phyloP scores from a whole-genome alignment of 371 early-diverging fungal genomes.

The Mucor piriformis region DNA sequence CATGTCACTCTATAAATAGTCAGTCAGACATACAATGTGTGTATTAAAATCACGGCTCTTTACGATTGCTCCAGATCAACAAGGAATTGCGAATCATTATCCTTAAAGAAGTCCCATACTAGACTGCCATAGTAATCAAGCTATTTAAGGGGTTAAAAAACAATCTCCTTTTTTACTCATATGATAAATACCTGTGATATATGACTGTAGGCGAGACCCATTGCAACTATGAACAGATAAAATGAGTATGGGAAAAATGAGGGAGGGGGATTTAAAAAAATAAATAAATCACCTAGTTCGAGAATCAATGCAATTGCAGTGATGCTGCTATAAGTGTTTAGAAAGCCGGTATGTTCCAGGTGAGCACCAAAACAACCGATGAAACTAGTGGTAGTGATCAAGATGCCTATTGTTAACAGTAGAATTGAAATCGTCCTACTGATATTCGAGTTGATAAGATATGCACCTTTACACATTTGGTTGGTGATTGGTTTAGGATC shows the following conservation, averaged over 20 bases:
- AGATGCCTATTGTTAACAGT: slow-evolving; percentile 27
- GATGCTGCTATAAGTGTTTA: slow-evolving; percentile 37
- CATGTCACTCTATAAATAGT: slow-evolving; percentile 22
- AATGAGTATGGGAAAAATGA: no score
- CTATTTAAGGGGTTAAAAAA: no score
- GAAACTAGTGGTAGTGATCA: slow-evolving; percentile 31
- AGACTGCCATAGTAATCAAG: slow-evolving; percentile 32
- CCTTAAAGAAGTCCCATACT: slow-evolving; percentile 35
- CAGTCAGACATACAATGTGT: no score
- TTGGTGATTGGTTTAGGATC: not conserved
- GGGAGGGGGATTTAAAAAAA: no score
- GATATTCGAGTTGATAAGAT: slow-evolving; percentile 33
- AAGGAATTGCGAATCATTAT: slow-evolving; percentile 30
- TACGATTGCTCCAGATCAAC: slow-evolving; percentile 34
- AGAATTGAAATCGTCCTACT: slow-evolving; percentile 29
- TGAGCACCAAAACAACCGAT: slow-evolving; percentile 43
- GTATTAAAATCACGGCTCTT: slow-evolving; percentile 8
- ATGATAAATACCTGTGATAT: slow-evolving; percentile 19
- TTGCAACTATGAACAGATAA: slow-evolving; percentile 1
- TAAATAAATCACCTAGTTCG: slow-evolving; percentile 41
- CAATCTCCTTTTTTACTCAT: no score
- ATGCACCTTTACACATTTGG: slow-evolving; percentile 34
- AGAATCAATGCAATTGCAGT: slow-evolving; percentile 33
- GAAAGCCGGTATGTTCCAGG: slow-evolving; percentile 35
- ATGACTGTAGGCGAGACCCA: slow-evolving; percentile 17